Conservation (phyloP, 179 eudicot species). For the Spergularia azorica region DNA sequence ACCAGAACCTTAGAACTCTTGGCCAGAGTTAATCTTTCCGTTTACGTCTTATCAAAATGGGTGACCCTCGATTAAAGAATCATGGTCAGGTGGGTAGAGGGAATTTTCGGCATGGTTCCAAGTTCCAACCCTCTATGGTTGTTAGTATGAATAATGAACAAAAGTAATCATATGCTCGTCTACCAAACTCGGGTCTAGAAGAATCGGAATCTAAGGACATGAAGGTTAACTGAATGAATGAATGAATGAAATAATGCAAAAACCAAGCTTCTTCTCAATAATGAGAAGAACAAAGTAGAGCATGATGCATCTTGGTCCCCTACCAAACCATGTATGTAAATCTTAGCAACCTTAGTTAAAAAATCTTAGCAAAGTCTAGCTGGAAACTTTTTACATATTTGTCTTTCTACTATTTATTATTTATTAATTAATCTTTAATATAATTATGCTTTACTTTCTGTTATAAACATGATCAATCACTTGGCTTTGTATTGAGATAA, state of each 20-base stretch:
- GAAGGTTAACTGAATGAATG: background rate
- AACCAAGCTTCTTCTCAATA: slow-evolving; percentile 20
- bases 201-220: background rate
- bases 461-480: slow-evolving; percentile 1
- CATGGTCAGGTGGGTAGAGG: slow-evolving; percentile 12
- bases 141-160: background rate
- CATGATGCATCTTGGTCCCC: slow-evolving; percentile 47
- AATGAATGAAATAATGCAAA: background rate
- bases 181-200: slow-evolving; percentile 8
- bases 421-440: background rate
- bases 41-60: background rate
- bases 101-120: background rate
- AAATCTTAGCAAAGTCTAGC: slow-evolving; percentile 34
- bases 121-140: background rate
- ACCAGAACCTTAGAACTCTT: background rate
- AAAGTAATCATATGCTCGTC: background rate
- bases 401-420: background rate
- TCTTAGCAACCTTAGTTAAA: slow-evolving; percentile 24
- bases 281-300: slow-evolving; percentile 23
- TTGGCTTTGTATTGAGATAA: slow-evolving; percentile 38
- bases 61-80: slow-evolving; percentile 6
- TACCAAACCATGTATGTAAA: slow-evolving; percentile 23
- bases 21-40: slow-evolving; percentile 9
- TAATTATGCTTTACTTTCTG: background rate
- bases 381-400: slow-evolving; percentile 31